Evolutionary conservation across 106 monocot genomes (phyloP).

Genomic region (Acorus calamus): DNA sequence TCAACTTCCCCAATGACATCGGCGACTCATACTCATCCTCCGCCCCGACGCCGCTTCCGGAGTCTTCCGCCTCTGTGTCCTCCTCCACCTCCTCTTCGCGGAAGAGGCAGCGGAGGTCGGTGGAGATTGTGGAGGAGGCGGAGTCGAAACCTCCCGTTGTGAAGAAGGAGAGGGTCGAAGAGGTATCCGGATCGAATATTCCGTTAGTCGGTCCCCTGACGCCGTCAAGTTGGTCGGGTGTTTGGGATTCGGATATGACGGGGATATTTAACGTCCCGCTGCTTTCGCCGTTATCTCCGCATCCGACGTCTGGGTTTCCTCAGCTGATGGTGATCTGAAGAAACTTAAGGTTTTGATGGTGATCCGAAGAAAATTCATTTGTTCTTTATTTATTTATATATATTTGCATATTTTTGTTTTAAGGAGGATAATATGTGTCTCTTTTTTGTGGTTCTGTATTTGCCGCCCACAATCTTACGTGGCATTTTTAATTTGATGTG

Average conservation of each 20-base stretch:
- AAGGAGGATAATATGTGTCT: no score
- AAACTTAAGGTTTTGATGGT: no score
- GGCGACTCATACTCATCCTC: not conserved
- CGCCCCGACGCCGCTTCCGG: not conserved
- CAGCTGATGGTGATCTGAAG: not conserved
- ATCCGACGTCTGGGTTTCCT: not conserved
- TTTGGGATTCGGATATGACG: not conserved
- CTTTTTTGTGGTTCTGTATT: no score
- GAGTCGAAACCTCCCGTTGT: not conserved
- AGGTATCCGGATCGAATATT: no score
- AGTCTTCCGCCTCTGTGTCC: not conserved
- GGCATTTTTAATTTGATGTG: no score
- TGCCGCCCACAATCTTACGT: no score
- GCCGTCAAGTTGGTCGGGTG: not conserved
- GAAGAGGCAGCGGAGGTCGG: not conserved
- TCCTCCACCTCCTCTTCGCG: not conserved
- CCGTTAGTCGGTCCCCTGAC: not conserved
- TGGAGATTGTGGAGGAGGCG: no score
- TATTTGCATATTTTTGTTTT: no score
- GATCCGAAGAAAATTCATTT: not conserved
- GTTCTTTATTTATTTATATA: no score
- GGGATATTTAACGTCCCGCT: constrained; percentile 1
- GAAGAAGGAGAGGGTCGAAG: not conserved
- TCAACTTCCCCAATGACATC: constrained; percentile 58
- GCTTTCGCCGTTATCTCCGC: constrained; percentile 2